Evolutionary conservation across 1,139 yeast species (phyloP).

Genomic region (Pneumocystis wakefieldiae): DNA sequence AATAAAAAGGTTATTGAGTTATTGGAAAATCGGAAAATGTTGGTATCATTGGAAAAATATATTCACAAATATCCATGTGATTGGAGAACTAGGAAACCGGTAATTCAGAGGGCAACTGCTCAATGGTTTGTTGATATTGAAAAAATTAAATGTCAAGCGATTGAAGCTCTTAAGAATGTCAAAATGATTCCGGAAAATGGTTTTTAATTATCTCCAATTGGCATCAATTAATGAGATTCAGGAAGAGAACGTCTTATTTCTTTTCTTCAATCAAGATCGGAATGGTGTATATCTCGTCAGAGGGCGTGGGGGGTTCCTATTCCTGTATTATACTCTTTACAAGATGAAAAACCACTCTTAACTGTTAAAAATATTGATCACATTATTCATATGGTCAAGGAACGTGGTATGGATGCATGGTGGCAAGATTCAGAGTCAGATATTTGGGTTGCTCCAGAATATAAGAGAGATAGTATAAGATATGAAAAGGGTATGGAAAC

Average conservation of each 20-base stretch:
- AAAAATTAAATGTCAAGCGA: constrained; percentile 48
- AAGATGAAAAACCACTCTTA: constrained; percentile 44
- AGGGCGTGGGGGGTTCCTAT: constrained; percentile 98
- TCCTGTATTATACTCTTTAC: constrained; percentile 59
- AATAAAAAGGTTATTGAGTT: constrained; percentile 34
- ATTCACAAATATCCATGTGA: constrained; percentile 87
- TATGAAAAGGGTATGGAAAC: constrained; percentile 68
- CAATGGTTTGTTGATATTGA: constrained; percentile 93
- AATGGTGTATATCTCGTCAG: constrained; percentile 97
- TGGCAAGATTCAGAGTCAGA: constrained; percentile 34
- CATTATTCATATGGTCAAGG: constrained; percentile 39
- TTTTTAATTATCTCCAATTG: not conserved
- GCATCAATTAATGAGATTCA: not conserved
- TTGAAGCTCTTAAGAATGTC: constrained; percentile 45
- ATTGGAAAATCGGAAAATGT: constrained; percentile 25
- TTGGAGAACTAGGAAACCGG: constrained; percentile 92
- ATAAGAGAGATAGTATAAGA: constrained; percentile 26
- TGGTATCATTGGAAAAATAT: constrained; percentile 40
- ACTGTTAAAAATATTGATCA: constrained; percentile 38
- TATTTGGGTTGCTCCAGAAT: constrained; percentile 58
- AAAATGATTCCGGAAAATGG: constrained; percentile 48
- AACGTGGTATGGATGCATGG: constrained; percentile 64
- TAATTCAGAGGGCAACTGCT: constrained; percentile 87
- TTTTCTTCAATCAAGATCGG: constrained; percentile 64
- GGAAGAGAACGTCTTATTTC: constrained; percentile 60